These are phyloP conservation scores for Penicillium paradoxum DNA, from an alignment of 495 filamentous ascomycete species.

Conservation along the genomic window DNA sequence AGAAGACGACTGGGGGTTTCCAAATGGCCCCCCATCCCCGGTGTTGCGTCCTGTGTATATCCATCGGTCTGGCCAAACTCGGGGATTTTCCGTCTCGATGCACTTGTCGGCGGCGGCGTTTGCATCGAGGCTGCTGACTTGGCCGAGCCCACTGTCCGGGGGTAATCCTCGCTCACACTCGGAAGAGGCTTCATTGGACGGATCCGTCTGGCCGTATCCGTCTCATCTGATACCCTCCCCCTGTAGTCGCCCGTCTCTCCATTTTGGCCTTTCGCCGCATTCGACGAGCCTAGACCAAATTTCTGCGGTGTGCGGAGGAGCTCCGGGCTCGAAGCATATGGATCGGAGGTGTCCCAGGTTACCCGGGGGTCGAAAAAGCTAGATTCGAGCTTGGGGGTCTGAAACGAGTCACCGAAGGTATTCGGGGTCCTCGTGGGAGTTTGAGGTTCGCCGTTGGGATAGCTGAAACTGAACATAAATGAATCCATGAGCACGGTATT, in stretches of 20 bases:
- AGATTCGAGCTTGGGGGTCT: constrained; percentile 60
- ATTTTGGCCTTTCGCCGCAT: constrained; percentile 14
- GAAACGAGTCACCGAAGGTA: constrained; percentile 56
- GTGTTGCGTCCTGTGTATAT: constrained; percentile 22
- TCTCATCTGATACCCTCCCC: constrained; percentile 30
- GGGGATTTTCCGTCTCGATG: constrained; percentile 43
- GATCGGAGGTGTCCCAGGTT: constrained; percentile 51
- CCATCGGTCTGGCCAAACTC: constrained; percentile 27
- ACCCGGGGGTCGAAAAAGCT: constrained; percentile 49
- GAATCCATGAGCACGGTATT: constrained; percentile 31
- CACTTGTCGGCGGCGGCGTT: constrained; percentile 62
- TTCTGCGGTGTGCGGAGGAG: constrained; percentile 48
- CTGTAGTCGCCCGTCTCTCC: constrained; percentile 50
- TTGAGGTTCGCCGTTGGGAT: constrained; percentile 70
- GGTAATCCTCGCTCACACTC: constrained; percentile 29
- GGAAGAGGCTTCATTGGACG: constrained; percentile 38
- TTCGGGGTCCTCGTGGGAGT: constrained; percentile 73
- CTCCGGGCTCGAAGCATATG: constrained; percentile 51
- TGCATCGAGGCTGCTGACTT: constrained; percentile 57
- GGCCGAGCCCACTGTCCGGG: constrained; percentile 36
- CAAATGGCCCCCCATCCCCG: constrained; percentile 27
- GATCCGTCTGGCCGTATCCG: constrained; percentile 43
- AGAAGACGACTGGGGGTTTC: constrained; percentile 44
- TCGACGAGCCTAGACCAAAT: constrained; percentile 32
- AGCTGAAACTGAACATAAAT: constrained; percentile 61